phyloP scores from a whole-genome alignment of 495 filamentous ascomycete species.

The Thozetella sp. region DNA sequence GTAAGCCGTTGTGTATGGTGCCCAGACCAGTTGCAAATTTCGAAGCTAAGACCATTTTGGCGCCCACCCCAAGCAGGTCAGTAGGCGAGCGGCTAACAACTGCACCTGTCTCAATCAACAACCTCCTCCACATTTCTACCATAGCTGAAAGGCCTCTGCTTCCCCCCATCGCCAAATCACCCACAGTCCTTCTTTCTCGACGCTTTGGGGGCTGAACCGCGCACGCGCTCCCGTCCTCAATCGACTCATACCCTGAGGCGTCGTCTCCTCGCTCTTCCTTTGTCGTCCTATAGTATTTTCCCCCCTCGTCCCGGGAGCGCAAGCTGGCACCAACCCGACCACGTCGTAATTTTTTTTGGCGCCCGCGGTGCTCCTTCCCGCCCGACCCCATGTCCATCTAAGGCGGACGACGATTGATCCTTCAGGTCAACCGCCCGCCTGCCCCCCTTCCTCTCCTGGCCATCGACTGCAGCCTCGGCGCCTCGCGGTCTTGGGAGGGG shows the following conservation, averaged over 20 bases:
- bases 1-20: constrained; percentile 3
- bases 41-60: constrained; percentile 12
- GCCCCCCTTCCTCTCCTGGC: not conserved
- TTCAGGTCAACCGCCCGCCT: not conserved
- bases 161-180: not conserved
- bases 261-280: not conserved
- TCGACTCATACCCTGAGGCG: too few species aligned
- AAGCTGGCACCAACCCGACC: not conserved
- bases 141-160: not conserved
- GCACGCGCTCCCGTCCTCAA: not conserved
- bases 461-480: too few species aligned
- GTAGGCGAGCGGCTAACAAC: constrained; percentile 5
- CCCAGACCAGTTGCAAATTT: not conserved
- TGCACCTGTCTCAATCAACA: constrained; percentile 3
- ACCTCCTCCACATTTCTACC: not conserved
- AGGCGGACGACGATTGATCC: constrained; percentile 2
- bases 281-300: not conserved
- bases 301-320: too few species aligned
- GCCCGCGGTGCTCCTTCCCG: constrained; percentile 2
- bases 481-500: too few species aligned
- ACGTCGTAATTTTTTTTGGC: not conserved
- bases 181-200: not conserved
- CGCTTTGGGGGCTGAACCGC: not conserved
- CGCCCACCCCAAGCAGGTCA: not conserved
- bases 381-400: constrained; percentile 2